phyloP scores from a whole-genome alignment of 352 stramenopile species.

The Globisporangium mamillatum region DNA sequence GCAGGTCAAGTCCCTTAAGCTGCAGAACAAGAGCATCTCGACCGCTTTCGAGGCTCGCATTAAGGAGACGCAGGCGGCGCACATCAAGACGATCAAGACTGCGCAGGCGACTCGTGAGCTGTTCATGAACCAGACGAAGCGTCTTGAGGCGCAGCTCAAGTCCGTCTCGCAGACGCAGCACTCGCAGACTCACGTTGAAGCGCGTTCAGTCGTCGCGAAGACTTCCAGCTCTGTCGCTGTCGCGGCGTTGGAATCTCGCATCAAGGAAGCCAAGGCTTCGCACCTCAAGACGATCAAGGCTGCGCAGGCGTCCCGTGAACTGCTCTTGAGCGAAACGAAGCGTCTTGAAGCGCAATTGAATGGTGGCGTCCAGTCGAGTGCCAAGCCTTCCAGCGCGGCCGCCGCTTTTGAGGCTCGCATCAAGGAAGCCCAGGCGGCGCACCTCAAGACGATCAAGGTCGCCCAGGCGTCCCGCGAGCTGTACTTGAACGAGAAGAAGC shows the following conservation, averaged over 20 bases:
- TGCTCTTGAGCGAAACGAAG: conserved; percentile 6
- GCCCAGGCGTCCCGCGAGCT: conserved; percentile 2
- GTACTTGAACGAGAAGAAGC: conserved; percentile 1
- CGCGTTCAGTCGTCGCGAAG: background rate
- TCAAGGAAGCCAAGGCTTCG: background rate
- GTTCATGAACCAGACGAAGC: conserved; percentile 3
- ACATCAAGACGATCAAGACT: conserved; percentile 10
- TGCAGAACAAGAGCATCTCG: conserved; percentile 1
- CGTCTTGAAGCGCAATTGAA: conserved; percentile 11
- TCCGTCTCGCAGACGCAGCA: background rate
- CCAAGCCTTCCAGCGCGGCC: background rate
- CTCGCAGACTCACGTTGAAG: background rate
- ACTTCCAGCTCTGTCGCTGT: background rate
- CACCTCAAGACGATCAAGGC: conserved; percentile 10
- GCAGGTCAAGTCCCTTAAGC: background rate
- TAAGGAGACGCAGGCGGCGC: background rate
- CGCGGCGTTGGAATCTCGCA: background rate
- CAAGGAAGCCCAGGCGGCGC: background rate
- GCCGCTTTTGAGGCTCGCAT: background rate
- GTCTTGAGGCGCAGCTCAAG: conserved; percentile 4
- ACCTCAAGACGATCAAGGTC: conserved; percentile 12
- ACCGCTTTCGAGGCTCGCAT: background rate
- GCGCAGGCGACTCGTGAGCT: background rate
- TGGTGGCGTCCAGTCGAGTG: background rate
- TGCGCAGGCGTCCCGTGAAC: conserved; percentile 6